phyloP scores from a whole-genome alignment of 1,284 basidiomycete species.

The Cutaneotrichosporon sp. region DNA sequence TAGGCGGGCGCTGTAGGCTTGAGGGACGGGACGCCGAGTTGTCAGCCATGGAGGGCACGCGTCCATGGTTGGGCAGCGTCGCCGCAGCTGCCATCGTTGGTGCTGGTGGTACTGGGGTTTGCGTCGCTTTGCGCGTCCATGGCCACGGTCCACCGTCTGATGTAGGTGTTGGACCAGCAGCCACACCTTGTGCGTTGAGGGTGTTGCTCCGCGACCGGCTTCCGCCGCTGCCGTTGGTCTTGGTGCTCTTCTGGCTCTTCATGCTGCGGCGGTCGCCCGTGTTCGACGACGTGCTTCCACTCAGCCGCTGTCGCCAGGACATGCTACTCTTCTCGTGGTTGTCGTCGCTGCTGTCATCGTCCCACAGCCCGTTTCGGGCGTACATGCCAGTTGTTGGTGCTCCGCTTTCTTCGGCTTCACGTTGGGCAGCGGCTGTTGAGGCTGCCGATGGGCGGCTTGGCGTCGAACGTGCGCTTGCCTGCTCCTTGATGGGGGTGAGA shows the following conservation, averaged over 20 bases:
- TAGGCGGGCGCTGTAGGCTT: background rate
- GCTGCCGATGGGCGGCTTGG: background rate
- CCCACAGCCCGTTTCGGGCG: conserved; percentile 40
- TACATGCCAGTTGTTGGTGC: conserved; percentile 36
- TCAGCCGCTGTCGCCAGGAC: conserved; percentile 9
- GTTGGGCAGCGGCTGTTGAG: background rate
- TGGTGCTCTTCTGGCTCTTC: conserved; percentile 10
- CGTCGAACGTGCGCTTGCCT: background rate
- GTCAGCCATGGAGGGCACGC: background rate
- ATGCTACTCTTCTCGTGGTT: background rate
- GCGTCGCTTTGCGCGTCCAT: conserved; percentile 13
- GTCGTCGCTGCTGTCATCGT: conserved; percentile 25
- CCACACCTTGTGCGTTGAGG: conserved; percentile 2
- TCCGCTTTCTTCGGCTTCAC: conserved; percentile 15
- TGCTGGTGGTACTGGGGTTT: background rate
- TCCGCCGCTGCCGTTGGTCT: background rate
- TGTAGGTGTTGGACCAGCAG: background rate
- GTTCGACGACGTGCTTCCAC: conserved; percentile 3
- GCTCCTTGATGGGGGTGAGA: background rate
- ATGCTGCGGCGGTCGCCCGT: conserved; percentile 11
- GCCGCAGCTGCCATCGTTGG: background rate
- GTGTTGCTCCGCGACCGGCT: conserved; percentile 8
- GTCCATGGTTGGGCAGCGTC: background rate
- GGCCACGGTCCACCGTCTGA: conserved; percentile 7
- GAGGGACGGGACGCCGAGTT: background rate